A percentile compares a stretch with the other conserved stretches of the same genome.
Conservation (phyloP, 257 asterid species). For the Thymus quinquecostatus region DNA sequence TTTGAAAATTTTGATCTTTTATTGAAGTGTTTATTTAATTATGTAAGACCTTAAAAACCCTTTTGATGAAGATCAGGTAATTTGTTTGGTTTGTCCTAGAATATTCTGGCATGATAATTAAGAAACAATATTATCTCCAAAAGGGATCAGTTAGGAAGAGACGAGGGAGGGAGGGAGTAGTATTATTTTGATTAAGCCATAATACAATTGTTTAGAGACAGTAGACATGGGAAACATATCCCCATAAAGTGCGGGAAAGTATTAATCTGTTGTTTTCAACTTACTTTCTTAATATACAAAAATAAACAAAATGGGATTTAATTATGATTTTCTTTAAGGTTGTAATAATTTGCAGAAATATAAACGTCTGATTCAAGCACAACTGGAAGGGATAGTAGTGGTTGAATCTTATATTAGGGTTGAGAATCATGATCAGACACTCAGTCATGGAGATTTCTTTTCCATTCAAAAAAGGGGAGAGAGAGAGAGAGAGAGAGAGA, state of each 20-base stretch:
- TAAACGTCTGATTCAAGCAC: not conserved
- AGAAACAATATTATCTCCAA: not conserved
- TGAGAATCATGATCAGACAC: slow-evolving; percentile 34
- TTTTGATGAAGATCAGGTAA: slow-evolving; percentile 14
- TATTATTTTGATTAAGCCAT: not conserved
- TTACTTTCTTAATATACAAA: no score
- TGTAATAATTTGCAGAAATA: not conserved
- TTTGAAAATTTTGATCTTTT: not conserved
- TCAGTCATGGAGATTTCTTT: slow-evolving; percentile 24
- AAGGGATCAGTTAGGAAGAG: no score
- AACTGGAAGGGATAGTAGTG: slow-evolving; percentile 26
- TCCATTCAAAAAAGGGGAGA: slow-evolving; percentile 17
- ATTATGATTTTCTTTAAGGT: not conserved
- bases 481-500: slow-evolving; percentile 10
- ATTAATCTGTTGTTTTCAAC: no score
- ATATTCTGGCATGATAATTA: slow-evolving; percentile 1
- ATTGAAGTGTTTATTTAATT: no score
- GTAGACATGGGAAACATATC: slow-evolving; percentile 73
- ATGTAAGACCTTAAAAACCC: not conserved
- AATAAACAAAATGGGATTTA: not conserved
- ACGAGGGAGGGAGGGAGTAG: no score
- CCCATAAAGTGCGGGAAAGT: slow-evolving; percentile 84
- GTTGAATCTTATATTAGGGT: slow-evolving; percentile 32
- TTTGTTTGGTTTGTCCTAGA: slow-evolving; percentile 37
- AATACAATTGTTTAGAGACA: slow-evolving; percentile 38